These are phyloP conservation scores for Fusarium sambucinum DNA, from an alignment of 2,329 filamentous ascomycete species.

Conservation along the genomic window DNA sequence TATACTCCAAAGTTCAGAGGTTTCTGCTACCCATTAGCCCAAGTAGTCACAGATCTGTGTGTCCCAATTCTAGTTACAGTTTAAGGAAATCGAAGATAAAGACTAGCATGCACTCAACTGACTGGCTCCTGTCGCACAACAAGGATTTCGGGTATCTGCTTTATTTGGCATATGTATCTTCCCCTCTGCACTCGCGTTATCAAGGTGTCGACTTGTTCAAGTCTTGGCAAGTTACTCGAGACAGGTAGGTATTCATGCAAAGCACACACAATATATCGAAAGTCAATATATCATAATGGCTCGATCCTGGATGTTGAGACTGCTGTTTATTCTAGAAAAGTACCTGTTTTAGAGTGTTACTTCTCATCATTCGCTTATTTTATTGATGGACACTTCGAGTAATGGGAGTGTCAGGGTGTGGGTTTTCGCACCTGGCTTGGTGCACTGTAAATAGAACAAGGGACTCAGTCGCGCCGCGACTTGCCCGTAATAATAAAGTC, in stretches of 20 bases:
- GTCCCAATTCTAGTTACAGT: too few relatives aligned
- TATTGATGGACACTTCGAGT: neutral
- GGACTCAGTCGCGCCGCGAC: constrained; percentile 6
- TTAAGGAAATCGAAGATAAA: neutral
- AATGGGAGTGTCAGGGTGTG: neutral
- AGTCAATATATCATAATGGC: neutral
- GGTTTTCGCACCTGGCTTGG: neutral
- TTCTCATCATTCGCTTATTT: neutral
- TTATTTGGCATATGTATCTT: neutral
- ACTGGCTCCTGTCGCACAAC: neutral
- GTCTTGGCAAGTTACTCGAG: constrained; percentile 1
- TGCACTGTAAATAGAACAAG: constrained; percentile 8
- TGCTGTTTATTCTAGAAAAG: neutral
- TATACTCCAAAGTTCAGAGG: too few relatives aligned
- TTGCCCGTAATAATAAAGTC: constrained; percentile 2
- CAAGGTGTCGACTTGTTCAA: neutral
- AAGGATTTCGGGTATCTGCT: neutral
- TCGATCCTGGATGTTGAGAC: neutral
- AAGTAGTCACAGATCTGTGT: too few relatives aligned
- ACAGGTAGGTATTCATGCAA: neutral
- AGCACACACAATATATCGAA: neutral
- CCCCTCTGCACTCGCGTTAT: neutral
- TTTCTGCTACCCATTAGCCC: too few relatives aligned
- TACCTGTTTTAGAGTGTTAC: too few relatives aligned
- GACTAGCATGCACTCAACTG: neutral